A percentile compares a stretch with the other conserved stretches of the same genome.
These are phyloP conservation scores for Amauroascus verrucosus DNA, from an alignment of 2,329 filamentous ascomycete species.

Conservation along the genomic window DNA sequence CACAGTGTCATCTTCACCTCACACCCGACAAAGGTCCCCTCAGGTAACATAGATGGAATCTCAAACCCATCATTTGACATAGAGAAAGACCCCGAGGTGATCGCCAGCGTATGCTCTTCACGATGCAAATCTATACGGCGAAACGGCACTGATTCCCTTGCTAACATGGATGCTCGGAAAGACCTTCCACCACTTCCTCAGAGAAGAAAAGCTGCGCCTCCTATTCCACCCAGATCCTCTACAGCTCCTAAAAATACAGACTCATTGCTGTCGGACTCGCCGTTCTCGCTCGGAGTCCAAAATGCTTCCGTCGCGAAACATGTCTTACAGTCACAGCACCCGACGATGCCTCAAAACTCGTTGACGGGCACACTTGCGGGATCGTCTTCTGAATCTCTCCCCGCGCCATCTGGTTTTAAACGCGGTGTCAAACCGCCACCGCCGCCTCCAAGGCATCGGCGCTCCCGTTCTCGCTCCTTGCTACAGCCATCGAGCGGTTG, in stretches of 20 bases:
- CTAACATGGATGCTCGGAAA: background rate
- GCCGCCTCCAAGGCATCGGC: constrained; percentile 29
- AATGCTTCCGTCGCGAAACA: background rate
- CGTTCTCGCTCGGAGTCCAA: background rate
- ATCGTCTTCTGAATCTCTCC: constrained; percentile 37
- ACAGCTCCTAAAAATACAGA: background rate
- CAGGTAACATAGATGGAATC: background rate
- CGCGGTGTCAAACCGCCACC: constrained; percentile 27
- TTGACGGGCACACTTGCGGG: constrained; percentile 38
- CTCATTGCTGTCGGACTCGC: background rate
- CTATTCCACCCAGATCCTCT: background rate
- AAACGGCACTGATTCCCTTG: background rate
- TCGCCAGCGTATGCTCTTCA: background rate
- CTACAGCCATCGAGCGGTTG: constrained; percentile 26
- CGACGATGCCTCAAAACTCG: constrained; percentile 16
- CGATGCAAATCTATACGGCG: background rate
- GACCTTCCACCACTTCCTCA: background rate
- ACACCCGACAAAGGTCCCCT: background rate
- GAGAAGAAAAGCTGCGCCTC: constrained; percentile 2
- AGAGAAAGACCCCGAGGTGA: background rate
- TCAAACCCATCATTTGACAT: background rate
- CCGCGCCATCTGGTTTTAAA: constrained; percentile 32
- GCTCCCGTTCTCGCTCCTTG: constrained; percentile 29
- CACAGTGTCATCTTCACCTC: background rate
- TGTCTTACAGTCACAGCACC: background rate